These are phyloP conservation scores for Dichomitus squalens DNA, from an alignment of 1,284 basidiomycete species.

Conservation along the genomic window DNA sequence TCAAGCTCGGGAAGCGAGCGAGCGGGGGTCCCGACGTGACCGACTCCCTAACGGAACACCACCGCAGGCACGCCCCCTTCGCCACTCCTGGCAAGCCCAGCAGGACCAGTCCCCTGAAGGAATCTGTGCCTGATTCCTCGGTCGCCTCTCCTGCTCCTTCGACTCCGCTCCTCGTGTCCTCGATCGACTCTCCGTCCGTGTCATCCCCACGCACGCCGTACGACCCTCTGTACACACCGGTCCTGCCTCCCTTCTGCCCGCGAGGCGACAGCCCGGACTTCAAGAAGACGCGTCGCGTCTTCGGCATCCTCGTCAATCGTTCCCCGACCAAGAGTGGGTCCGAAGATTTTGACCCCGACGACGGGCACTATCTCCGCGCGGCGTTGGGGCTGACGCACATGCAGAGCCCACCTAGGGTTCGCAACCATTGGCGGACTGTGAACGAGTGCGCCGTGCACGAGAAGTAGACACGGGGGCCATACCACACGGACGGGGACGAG, in stretches of 20 bases:
- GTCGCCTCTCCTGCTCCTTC: not conserved
- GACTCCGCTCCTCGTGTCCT: not conserved
- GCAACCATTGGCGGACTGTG: not conserved
- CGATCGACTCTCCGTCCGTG: not conserved
- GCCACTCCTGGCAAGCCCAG: not conserved
- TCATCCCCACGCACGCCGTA: not conserved
- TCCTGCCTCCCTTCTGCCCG: not conserved
- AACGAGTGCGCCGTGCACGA: not conserved
- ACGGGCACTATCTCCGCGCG: constrained; percentile 3
- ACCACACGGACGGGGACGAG: too few relatives aligned
- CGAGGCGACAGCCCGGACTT: not conserved
- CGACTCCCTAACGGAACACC: not conserved
- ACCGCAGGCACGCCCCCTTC: not conserved
- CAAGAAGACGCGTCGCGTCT: not conserved
- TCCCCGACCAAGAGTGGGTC: not conserved
- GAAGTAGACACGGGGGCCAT: too few relatives aligned
- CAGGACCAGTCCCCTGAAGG: not conserved
- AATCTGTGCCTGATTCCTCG: not conserved
- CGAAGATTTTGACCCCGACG: constrained; percentile 5
- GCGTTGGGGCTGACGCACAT: not conserved
- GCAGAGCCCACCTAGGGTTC: not conserved
- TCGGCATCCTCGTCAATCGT: not conserved
- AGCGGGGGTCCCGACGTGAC: not conserved
- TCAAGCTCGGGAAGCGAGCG: not conserved
- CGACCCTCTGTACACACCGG: not conserved